These are phyloP conservation scores for Cutaneotrichosporon cavernicola DNA, from an alignment of 1,284 basidiomycete species.

Conservation along the genomic window DNA sequence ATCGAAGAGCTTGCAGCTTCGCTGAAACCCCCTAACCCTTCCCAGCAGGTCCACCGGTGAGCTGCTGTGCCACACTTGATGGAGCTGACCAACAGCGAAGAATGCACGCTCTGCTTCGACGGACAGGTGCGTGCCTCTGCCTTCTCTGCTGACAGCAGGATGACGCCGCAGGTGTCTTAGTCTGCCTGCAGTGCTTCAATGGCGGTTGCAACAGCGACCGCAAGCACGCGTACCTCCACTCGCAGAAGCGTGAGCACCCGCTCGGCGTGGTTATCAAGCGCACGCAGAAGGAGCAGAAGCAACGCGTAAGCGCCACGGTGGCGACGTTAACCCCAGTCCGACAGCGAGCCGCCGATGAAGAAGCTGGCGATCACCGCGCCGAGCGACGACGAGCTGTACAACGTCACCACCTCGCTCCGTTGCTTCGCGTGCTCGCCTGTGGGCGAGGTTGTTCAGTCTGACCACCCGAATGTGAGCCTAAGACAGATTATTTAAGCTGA, in stretches of 20 bases:
- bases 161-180: conserved; percentile 71
- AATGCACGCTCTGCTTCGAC: conserved; percentile 87
- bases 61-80: conserved; percentile 11
- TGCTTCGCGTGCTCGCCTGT: conserved; percentile 67
- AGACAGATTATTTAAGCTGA: not conserved
- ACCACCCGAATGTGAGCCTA: conserved; percentile 49
- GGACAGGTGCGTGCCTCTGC: conserved; percentile 63
- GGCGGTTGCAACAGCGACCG: conserved; percentile 71
- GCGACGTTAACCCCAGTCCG: conserved; percentile 43
- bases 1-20: conserved; percentile 28
- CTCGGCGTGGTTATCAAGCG: conserved; percentile 82
- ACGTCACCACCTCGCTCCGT: conserved; percentile 65
- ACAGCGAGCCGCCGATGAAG: conserved; percentile 81
- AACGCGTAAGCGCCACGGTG: conserved; percentile 60
- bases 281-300: conserved; percentile 64
- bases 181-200: conserved; percentile 92
- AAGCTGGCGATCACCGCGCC: conserved; percentile 85
- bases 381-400: conserved; percentile 84
- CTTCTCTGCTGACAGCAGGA: conserved; percentile 59
- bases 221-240: conserved; percentile 71
- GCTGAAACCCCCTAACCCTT: conserved; percentile 38
- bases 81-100: conserved; percentile 40
- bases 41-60: conserved; percentile 52
- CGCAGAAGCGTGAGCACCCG: conserved; percentile 67
- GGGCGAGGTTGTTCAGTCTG: conserved; percentile 60